Conservation (phyloP, 2,329 filamentous ascomycete species). For the Claviceps fusiformis region DNA sequence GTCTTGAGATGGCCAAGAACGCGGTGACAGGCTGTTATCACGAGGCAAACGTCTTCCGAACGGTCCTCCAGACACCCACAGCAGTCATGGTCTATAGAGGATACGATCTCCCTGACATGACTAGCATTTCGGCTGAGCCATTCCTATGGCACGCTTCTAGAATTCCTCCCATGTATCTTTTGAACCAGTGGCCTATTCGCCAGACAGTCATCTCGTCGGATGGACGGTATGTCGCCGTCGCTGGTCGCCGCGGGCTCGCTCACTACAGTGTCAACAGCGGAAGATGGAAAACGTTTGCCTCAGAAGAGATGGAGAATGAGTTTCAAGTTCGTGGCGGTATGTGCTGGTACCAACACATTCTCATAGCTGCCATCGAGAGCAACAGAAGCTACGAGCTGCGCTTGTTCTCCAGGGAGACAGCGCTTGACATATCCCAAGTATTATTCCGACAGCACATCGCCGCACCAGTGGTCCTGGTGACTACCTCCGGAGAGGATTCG, state of each 20-base stretch:
- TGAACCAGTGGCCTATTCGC: constrained; percentile 87
- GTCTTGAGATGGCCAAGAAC: constrained; percentile 84
- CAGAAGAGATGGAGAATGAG: constrained; percentile 68
- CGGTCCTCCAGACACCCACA: constrained; percentile 75
- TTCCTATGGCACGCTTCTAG: constrained; percentile 92
- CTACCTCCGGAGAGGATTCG: constrained; percentile 84
- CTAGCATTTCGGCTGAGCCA: constrained; percentile 80
- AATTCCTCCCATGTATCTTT: constrained; percentile 70
- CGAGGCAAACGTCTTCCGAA: constrained; percentile 78
- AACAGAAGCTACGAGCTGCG: constrained; percentile 72
- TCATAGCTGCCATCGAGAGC: constrained; percentile 85
- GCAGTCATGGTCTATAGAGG: constrained; percentile 87
- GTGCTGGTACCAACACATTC: constrained; percentile 96
- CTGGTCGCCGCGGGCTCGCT: constrained; percentile 79
- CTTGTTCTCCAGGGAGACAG: constrained; percentile 79
- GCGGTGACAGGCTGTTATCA: constrained; percentile 88
- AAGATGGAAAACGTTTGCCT: constrained; percentile 88
- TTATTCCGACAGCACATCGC: constrained; percentile 67
- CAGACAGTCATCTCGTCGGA: constrained; percentile 80
- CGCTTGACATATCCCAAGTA: constrained; percentile 58
- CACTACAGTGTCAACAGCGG: constrained; percentile 94
- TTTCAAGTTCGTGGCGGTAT: constrained; percentile 90
- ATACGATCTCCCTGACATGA: constrained; percentile 81
- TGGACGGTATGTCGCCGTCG: constrained; percentile 88
- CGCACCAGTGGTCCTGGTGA: constrained; percentile 78